Base-by-base conservation (phyloP, 2,329 filamentous ascomycete species). In the Fusarium humuli region DNA sequence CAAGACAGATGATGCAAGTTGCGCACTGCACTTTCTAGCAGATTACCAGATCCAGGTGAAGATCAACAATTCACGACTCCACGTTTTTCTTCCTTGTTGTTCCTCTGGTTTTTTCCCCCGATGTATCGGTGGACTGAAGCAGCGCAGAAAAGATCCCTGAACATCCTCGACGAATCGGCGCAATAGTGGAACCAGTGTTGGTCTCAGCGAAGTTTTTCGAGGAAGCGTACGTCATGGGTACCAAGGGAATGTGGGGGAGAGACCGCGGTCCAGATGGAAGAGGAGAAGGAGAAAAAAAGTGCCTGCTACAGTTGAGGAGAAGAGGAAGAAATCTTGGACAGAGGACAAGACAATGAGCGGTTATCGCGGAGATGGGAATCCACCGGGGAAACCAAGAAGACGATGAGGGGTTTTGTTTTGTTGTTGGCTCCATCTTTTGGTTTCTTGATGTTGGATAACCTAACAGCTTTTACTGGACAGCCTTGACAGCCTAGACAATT, bases 311-410 rank as follows among this genome's bases (percentile, higher is more conserved):
- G 30, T 45, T 58, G 60, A 64, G 61, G 61, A 64, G 42, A 57
- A 27, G 42, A 22, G 34, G 58, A 34, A 54, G 30, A 57, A 63
- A 62, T 20, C 60, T 68, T 52, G 54, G 54, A 42, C 16, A 37
- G 37, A 53, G 41, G 54, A 55, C 41, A 56, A 41, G 12, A 44
- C n/a, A 25, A 49, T 47, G 55, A 62, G 68, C 68, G 68, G 68
- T 69, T 61, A 71, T 70, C 68, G 67, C 67, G 63, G 50, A 71
- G 65, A 47, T 37, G 29, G 14, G n/a, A 37, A 47, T 23, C 45
- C 42, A 56, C 42, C n/a, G 34, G 20, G 29, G 14, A 59, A 9
- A 25, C 50, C 30, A 46, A 55, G 29, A 30, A 52, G 20, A 13
- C 16, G 29, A 57, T 63, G 65, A 63, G 63, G 63, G 65, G 57